phyloP scores from a whole-genome alignment of 768 basidiomycete genomes.

The Calocera viscosa region DNA sequence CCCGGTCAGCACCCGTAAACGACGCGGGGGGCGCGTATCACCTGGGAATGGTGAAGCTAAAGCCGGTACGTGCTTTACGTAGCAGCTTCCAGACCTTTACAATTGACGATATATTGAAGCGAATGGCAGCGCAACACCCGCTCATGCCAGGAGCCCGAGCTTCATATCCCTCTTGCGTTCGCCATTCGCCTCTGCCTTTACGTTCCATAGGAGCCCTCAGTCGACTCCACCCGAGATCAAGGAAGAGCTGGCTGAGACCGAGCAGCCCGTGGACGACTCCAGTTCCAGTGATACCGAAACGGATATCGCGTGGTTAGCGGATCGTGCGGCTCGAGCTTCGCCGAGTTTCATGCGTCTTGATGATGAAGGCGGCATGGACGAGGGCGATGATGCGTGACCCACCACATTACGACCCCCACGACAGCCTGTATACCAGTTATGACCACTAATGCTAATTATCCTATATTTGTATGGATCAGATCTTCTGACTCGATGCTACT shows the following conservation, averaged over 20 bases:
- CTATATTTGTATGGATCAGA: no score
- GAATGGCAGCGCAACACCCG: neutral
- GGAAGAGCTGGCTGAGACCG: neutral
- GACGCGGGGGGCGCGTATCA: neutral
- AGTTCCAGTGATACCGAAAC: slow-evolving; percentile 1
- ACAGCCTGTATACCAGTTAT: neutral
- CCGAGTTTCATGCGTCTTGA: neutral
- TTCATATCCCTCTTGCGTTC: neutral
- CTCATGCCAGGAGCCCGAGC: neutral
- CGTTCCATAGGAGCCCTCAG: neutral
- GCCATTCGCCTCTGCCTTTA: neutral
- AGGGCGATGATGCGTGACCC: neutral
- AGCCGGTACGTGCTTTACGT: neutral
- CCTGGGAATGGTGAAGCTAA: neutral
- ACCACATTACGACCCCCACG: neutral
- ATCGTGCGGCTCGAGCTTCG: neutral
- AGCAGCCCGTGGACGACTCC: neutral
- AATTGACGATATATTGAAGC: neutral
- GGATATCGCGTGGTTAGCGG: neutral
- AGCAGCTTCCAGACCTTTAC: neutral
- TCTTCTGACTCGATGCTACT: neutral
- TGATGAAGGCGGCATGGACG: neutral
- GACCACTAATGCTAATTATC: neutral
- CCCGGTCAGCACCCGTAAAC: neutral
- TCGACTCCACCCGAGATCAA: neutral